Base-by-base conservation (phyloP, 257 asterid genomes). In the Lantana camara region DNA sequence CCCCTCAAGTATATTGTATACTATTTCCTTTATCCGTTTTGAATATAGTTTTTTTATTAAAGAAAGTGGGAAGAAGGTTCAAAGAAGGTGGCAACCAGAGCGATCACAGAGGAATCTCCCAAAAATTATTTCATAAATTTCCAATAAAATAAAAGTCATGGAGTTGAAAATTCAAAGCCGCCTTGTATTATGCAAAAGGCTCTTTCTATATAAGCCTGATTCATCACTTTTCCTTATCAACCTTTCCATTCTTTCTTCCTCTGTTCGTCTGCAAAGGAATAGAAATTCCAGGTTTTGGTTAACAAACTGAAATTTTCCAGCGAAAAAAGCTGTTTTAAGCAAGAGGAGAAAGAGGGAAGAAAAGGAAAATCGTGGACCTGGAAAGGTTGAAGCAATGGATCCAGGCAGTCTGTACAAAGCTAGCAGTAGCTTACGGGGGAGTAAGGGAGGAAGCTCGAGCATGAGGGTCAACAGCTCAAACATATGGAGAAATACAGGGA, bases 401-500 rank as follows among this genome's bases (percentile, higher is more conserved):
- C 17, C 66, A 1, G 78, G 79, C 2, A 78, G 75, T 35, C 58
- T 69, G 4, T 73, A 70, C 23, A 62, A 46, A 60, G 87, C 81
- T 3, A 66, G 83, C n/a, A 50, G 63, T 20, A 84, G 82, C 67
- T 57, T 82, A 27, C 51, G 86, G 20, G 77, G 68, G 2, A 53
- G 76, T 57, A 73, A 76, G 5, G 57, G 60, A 19, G 32, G 64
- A 0, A 50, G 77, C 27, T 48, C 45, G 7, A 80, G 89, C 66
- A 19, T 73, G 11, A 32, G 89, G 7, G 79, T 61, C 0, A 68
- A 60, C 72, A 76, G 84, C 72, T 78, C 85, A 1, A 68, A 51
- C 30, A 17, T 82, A 49, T 87, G 87, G 87, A 68, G 89, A 44
- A 70, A 75, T 41, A 80, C 83, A 0, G 86, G 80, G 0, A 51